A percentile compares a stretch with the other conserved stretches of the same genome.
Conservation (phyloP, 192 early-diverging fungal genomes). For the Backusella psychrophila region DNA sequence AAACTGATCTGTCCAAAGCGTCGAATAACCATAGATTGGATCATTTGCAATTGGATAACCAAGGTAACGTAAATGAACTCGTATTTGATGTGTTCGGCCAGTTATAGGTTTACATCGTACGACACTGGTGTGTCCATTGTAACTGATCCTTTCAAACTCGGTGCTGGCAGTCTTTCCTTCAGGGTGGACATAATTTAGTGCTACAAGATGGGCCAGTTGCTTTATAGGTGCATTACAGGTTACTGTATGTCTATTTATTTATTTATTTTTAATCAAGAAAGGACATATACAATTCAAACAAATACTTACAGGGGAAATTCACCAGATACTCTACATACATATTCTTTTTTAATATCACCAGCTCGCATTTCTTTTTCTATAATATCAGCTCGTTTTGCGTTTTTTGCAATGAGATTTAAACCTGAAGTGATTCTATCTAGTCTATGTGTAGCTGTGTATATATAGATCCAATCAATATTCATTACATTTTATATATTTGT, state of each 20-base stretch:
- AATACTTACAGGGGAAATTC: constrained; percentile 68
- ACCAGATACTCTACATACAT: constrained; percentile 80
- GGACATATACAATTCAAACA: no score
- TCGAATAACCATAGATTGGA: constrained; percentile 76
- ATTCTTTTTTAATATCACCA: constrained; percentile 77
- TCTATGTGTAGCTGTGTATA: constrained; percentile 67
- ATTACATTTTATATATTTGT: neutral
- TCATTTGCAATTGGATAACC: constrained; percentile 94
- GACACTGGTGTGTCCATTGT: constrained; percentile 67
- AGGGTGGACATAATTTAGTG: constrained; percentile 76
- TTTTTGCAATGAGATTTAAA: constrained; percentile 74
- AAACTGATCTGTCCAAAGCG: constrained; percentile 54
- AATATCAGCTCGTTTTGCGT: constrained; percentile 50
- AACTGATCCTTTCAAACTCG: constrained; percentile 60
- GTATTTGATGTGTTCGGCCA: constrained; percentile 94
- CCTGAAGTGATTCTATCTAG: constrained; percentile 93
- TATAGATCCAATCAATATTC: neutral
- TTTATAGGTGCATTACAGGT: constrained; percentile 75
- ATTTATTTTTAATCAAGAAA: neutral
- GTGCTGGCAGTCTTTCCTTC: constrained; percentile 81
- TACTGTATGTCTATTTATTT: constrained; percentile 30
- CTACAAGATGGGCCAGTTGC: constrained; percentile 75
- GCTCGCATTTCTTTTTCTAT: constrained; percentile 60
- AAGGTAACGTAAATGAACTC: constrained; percentile 90
- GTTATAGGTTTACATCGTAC: constrained; percentile 81